Conservation (phyloP, 1,139 yeast genomes). For the Suhomyces panamericanus region DNA sequence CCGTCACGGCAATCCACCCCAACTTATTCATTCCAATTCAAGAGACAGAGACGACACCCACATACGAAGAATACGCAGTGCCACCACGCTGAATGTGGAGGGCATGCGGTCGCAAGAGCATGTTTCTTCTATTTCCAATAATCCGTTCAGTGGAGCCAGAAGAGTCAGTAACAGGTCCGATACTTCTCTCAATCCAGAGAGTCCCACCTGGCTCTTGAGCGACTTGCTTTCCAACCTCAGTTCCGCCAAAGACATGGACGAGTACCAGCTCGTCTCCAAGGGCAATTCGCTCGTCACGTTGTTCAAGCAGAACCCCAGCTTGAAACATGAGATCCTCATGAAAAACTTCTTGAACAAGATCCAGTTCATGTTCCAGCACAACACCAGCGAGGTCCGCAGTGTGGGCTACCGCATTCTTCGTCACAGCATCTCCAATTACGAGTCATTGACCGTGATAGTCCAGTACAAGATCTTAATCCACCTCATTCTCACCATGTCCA, state of each 20-base stretch:
- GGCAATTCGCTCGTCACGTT: conserved; percentile 65
- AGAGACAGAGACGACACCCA: conserved; percentile 4
- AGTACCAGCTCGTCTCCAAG: conserved; percentile 51
- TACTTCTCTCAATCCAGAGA: conserved; percentile 20
- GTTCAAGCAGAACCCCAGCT: conserved; percentile 57
- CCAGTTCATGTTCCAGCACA: conserved; percentile 59
- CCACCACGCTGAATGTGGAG: conserved; percentile 12
- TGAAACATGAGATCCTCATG: conserved; percentile 66
- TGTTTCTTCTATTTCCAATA: background rate
- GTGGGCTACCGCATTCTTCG: conserved; percentile 77
- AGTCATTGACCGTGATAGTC: conserved; percentile 49
- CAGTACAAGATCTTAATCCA: conserved; percentile 59
- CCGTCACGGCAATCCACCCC: background rate
- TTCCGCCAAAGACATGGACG: conserved; percentile 35
- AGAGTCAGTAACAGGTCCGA: conserved; percentile 11
- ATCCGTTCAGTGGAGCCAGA: conserved; percentile 5
- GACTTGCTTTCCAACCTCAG: conserved; percentile 32
- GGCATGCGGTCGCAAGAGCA: conserved; percentile 2
- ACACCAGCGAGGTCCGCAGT: conserved; percentile 64
- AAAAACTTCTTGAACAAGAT: conserved; percentile 61
- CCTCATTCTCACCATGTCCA: conserved; percentile 64
- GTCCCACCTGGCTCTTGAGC: conserved; percentile 42
- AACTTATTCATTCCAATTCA: no score
- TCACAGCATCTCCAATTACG: conserved; percentile 55
- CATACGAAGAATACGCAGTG: conserved; percentile 14